These are phyloP conservation scores for Limnomonas spitsbergensis DNA, from an alignment of 139 green algal species.

Conservation along the genomic window DNA sequence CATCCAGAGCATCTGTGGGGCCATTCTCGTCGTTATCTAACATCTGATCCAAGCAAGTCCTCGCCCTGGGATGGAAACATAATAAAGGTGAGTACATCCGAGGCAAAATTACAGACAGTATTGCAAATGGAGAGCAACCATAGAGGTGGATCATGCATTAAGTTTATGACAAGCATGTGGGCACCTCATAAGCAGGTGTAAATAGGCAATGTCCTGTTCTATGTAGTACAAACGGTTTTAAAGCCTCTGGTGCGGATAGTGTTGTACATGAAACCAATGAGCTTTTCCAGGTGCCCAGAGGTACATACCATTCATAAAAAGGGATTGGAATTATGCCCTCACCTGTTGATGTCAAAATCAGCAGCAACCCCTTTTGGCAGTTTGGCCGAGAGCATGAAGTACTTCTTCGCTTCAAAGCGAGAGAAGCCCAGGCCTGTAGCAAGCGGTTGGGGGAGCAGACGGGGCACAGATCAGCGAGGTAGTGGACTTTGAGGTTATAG, in stretches of 20 bases:
- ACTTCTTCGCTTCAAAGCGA: not conserved
- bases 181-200: no score
- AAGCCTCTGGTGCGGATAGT: no score
- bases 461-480: not conserved
- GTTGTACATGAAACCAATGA: no score
- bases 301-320: no score
- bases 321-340: no score
- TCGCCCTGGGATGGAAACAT: not conserved
- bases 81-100: not conserved
- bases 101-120: not conserved
- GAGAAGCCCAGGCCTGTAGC: not conserved
- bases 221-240: no score
- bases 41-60: constrained; percentile 1
- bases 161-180: no score
- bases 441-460: not conserved
- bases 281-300: no score
- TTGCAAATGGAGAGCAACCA: no score
- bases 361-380: not conserved
- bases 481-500: not conserved
- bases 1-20: not conserved
- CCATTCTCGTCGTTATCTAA: not conserved
- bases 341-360: not conserved
- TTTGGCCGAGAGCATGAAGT: not conserved
- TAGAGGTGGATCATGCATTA: no score
- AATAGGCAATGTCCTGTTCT: no score